Evolutionary conservation across 2,329 filamentous ascomycete species (phyloP).

Genomic region (Nakataea oryzae): DNA sequence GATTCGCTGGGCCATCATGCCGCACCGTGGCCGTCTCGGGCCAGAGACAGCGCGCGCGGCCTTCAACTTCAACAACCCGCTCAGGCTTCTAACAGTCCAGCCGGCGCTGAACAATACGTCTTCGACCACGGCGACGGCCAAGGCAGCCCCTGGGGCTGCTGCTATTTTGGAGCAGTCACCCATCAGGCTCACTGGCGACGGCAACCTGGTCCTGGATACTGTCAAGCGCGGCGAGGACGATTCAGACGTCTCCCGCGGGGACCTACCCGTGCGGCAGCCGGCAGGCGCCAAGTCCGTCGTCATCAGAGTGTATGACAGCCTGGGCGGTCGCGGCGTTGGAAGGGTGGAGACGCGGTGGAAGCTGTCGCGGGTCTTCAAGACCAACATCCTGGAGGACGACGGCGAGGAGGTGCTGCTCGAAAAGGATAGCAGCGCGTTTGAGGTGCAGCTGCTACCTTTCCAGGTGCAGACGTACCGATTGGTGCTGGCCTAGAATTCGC

Average conservation of each 20-base stretch:
- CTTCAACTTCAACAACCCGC: conserved; percentile 81
- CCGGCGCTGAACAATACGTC: background rate
- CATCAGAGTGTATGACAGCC: conserved; percentile 50
- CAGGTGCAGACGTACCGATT: conserved; percentile 49
- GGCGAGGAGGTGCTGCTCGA: conserved; percentile 33
- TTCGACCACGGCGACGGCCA: background rate
- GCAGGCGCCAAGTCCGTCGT: conserved; percentile 35
- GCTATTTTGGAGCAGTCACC: conserved; percentile 12
- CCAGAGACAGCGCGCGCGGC: conserved; percentile 69
- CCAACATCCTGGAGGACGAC: conserved; percentile 57
- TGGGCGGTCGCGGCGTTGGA: conserved; percentile 51
- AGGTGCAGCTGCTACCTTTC: conserved; percentile 43
- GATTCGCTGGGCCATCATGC: conserved; percentile 85
- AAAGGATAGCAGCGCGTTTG: conserved; percentile 15
- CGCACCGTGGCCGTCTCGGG: conserved; percentile 65
- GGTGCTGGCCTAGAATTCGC: background rate
- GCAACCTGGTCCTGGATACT: conserved; percentile 47
- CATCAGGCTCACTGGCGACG: conserved; percentile 35
- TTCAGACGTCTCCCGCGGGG: conserved; percentile 17
- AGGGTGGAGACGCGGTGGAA: conserved; percentile 34
- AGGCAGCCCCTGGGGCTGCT: conserved; percentile 9
- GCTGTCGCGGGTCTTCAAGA: conserved; percentile 49
- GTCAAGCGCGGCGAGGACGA: conserved; percentile 53
- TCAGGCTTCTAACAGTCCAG: conserved; percentile 36
- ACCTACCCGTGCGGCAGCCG: conserved; percentile 1